These are phyloP conservation scores for Trametes coccinea DNA, from an alignment of 768 basidiomycete species.

Conservation along the genomic window DNA sequence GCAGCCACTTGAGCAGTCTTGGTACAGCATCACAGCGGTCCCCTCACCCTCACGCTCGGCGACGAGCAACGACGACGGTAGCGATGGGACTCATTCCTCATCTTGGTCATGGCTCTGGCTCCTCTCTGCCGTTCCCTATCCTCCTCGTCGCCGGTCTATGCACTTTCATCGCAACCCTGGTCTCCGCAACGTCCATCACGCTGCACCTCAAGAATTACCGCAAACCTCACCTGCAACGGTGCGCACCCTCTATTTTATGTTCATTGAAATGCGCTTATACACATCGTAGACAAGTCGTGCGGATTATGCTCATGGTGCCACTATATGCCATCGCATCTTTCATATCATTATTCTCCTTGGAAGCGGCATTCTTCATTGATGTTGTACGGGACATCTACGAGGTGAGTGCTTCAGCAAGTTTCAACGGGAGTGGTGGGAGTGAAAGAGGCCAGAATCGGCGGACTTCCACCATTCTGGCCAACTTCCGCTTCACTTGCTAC, in stretches of 20 bases:
- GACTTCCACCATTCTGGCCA: too few relatives aligned
- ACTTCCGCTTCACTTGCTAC: too few relatives aligned
- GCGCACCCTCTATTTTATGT: constrained; percentile 14
- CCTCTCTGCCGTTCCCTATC: constrained; percentile 49
- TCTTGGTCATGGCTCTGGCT: constrained; percentile 49
- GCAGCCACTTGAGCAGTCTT: not conserved
- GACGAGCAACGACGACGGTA: not conserved
- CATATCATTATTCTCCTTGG: constrained; percentile 90
- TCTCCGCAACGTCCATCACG: constrained; percentile 74
- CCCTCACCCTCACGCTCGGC: constrained; percentile 1
- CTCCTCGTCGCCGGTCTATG: constrained; percentile 63
- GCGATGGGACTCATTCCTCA: not conserved
- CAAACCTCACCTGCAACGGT: constrained; percentile 81
- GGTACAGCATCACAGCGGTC: too few relatives aligned
- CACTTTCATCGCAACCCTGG: constrained; percentile 67
- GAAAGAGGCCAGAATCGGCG: too few relatives aligned
- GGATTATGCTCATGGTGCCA: constrained; percentile 97
- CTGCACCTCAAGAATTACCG: constrained; percentile 86
- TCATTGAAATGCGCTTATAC: not conserved
- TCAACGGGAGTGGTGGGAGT: too few relatives aligned
- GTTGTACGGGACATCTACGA: constrained; percentile 95
- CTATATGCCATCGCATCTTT: constrained; percentile 89
- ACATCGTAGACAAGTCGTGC: constrained; percentile 72
- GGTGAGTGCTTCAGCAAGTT: constrained; percentile 44
- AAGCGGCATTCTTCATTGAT: constrained; percentile 96